Conservation (phyloP, 2,329 filamentous ascomycete genomes). For the Penicillium fuscoglaucum region DNA sequence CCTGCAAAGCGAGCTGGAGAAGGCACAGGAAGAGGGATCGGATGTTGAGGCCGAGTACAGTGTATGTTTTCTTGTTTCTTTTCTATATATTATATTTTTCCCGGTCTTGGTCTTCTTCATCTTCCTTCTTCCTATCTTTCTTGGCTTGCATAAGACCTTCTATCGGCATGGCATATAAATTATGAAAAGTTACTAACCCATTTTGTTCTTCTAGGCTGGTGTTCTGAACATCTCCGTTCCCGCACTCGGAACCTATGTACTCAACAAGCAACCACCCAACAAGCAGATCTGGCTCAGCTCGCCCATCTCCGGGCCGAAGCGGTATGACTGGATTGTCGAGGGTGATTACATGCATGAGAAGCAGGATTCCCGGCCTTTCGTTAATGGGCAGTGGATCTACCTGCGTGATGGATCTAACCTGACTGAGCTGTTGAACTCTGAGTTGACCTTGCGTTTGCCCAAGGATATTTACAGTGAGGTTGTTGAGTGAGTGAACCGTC, state of each 20-base stretch:
- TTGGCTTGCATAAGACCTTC: neutral
- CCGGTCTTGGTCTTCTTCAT: neutral
- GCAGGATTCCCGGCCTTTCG: conserved; percentile 61
- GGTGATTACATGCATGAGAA: conserved; percentile 74
- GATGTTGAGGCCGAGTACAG: conserved; percentile 87
- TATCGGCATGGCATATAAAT: neutral
- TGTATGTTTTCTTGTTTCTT: conserved; percentile 54
- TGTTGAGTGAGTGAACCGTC: conserved; percentile 18
- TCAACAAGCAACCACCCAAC: conserved; percentile 98
- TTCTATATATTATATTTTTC: neutral
- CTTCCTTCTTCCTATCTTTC: neutral
- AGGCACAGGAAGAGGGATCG: conserved; percentile 67
- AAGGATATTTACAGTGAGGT: conserved; percentile 38
- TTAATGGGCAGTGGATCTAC: conserved; percentile 79
- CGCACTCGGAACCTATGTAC: conserved; percentile 75
- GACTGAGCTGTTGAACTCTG: conserved; percentile 69
- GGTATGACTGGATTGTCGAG: conserved; percentile 81
- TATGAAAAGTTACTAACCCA: neutral
- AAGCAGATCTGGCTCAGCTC: conserved; percentile 97
- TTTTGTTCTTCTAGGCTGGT: conserved; percentile 62
- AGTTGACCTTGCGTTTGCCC: conserved; percentile 68
- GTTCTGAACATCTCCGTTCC: conserved; percentile 76
- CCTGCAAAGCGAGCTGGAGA: conserved; percentile 64
- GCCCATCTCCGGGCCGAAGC: conserved; percentile 85
- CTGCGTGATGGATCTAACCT: conserved; percentile 77